A percentile compares a stretch with the other conserved stretches of the same genome.
These are phyloP conservation scores for Malus orientalis DNA, from an alignment of 306 rosid species.

Conservation along the genomic window DNA sequence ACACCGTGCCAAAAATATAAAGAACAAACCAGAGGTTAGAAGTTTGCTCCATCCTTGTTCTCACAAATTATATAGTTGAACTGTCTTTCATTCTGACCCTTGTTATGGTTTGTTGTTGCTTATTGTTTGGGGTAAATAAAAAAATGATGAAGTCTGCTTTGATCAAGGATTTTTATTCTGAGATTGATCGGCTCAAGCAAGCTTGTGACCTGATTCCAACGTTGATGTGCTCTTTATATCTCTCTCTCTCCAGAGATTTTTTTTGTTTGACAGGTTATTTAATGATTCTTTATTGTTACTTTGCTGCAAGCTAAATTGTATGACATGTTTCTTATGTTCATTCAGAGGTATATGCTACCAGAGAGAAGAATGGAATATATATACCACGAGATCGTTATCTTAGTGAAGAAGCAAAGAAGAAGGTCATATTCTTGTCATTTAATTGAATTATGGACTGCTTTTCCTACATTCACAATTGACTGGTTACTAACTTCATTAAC, in stretches of 20 bases:
- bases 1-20: constrained; percentile 95
- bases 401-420: constrained; percentile 87
- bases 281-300: background rate
- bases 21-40: constrained; percentile 94
- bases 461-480: constrained; percentile 6
- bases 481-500: constrained; percentile 8
- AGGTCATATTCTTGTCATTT: constrained; percentile 40
- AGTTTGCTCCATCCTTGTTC: constrained; percentile 6
- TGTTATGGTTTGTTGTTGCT: constrained; percentile 23
- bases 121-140: constrained; percentile 60
- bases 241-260: background rate
- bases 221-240: constrained; percentile 2
- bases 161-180: constrained; percentile 89
- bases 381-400: constrained; percentile 93
- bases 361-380: constrained; percentile 94
- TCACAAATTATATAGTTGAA: background rate
- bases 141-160: constrained; percentile 97
- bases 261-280: background rate
- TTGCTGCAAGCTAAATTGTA: background rate
- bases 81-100: constrained; percentile 1
- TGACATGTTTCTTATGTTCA: background rate
- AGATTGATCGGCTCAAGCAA: constrained; percentile 94
- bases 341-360: constrained; percentile 87
- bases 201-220: constrained; percentile 37
- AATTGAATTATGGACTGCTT: background rate